Evolutionary conservation across 345 rosid species (phyloP).

Genomic region (Nephelium lappaceum): DNA sequence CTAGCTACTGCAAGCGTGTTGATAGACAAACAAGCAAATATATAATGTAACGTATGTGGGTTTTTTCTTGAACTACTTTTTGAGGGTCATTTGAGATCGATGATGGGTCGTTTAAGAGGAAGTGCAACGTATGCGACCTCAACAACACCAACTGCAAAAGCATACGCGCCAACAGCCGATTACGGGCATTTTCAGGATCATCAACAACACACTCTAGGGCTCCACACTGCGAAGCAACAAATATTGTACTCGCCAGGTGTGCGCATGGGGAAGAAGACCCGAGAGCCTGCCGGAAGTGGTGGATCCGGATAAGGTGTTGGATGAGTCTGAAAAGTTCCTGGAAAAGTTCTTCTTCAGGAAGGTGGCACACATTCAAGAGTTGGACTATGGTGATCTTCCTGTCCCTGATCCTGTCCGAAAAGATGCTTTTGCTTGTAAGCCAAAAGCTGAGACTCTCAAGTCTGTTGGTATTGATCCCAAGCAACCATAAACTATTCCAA

Average conservation of each 20-base stretch:
- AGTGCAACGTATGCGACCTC: constrained; percentile 34
- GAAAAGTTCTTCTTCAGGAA: constrained; percentile 72
- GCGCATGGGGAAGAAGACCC: constrained; percentile 59
- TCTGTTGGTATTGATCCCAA: constrained; percentile 60
- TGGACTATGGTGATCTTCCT: constrained; percentile 22
- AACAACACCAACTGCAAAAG: constrained; percentile 26
- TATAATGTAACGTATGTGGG: neutral
- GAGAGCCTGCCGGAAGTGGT: constrained; percentile 80
- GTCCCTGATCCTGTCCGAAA: constrained; percentile 31
- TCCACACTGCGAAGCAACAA: constrained; percentile 62
- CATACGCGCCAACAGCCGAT: constrained; percentile 14
- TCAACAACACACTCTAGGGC: constrained; percentile 36
- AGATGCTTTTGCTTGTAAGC: constrained; percentile 45
- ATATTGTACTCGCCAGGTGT: constrained; percentile 62
- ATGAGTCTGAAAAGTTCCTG: constrained; percentile 45
- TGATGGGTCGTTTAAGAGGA: too few relatives aligned
- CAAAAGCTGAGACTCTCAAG: constrained; percentile 54
- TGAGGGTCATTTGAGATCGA: too few relatives aligned
- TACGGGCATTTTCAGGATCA: neutral
- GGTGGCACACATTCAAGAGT: constrained; percentile 67
- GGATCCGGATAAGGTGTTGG: constrained; percentile 55
- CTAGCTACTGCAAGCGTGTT: neutral
- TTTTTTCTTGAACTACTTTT: neutral
- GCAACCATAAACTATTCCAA: too few relatives aligned
- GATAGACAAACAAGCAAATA: too few relatives aligned